phyloP scores from a whole-genome alignment of 768 basidiomycete species.

The Mrakia gelida region DNA sequence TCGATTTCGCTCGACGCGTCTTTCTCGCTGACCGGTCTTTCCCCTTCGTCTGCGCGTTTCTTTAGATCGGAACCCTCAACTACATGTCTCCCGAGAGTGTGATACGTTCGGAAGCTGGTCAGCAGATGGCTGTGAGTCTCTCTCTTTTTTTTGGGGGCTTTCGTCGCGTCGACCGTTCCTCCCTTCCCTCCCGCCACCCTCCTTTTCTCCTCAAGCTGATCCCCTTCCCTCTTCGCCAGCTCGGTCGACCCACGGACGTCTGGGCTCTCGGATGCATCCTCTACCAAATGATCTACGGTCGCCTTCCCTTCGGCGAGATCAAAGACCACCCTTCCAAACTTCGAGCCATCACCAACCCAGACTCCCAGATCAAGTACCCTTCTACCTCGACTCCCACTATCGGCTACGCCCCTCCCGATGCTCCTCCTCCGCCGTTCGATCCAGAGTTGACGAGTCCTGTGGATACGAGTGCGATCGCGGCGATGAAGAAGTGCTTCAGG shows the following conservation, averaged over 20 bases:
- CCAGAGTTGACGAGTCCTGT: conserved; percentile 69
- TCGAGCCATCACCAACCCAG: conserved; percentile 80
- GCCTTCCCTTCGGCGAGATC: conserved; percentile 83
- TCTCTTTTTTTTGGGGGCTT: background rate
- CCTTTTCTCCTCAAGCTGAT: conserved; percentile 11
- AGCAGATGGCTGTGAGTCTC: conserved; percentile 66
- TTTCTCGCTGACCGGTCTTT: background rate
- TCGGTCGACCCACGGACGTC: conserved; percentile 91
- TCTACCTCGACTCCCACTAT: conserved; percentile 36
- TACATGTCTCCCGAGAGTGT: conserved; percentile 99
- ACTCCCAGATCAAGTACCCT: conserved; percentile 76
- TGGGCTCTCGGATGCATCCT: conserved; percentile 98
- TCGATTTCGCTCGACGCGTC: background rate
- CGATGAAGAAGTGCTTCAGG: conserved; percentile 74
- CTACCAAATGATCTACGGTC: conserved; percentile 97
- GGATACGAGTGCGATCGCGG: conserved; percentile 66
- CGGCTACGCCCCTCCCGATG: conserved; percentile 36
- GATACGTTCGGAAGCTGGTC: conserved; percentile 68
- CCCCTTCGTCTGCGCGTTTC: background rate
- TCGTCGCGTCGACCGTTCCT: background rate
- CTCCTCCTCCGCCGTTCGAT: conserved; percentile 55
- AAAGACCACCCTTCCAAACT: conserved; percentile 68
- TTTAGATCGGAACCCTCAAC: conserved; percentile 89
- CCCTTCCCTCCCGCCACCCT: background rate
- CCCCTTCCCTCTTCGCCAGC: conserved; percentile 36